Percentiles rank a stretch among this genome's conserved stretches.
These are phyloP conservation scores for Diaporthe ampelina DNA, from an alignment of 2,329 filamentous ascomycete genomes.

Conservation along the genomic window DNA sequence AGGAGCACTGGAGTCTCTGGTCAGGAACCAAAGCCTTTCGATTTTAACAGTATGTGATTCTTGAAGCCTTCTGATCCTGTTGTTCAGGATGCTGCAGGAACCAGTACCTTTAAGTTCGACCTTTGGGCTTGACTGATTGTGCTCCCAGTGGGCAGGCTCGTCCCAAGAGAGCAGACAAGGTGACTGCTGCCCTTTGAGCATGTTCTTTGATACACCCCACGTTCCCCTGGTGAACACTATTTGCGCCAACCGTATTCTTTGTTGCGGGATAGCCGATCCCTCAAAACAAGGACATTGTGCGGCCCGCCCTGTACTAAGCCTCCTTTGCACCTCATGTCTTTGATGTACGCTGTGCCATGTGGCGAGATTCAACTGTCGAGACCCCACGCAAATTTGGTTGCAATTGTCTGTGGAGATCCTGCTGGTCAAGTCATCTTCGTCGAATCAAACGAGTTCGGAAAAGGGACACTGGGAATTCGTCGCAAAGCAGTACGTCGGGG, in stretches of 20 bases:
- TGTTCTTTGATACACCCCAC: constrained; percentile 21
- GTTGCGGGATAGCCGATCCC: background rate
- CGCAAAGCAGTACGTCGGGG: constrained; percentile 14
- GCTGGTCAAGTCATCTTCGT: constrained; percentile 18
- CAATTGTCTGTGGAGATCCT: background rate
- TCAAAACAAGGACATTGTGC: constrained; percentile 21
- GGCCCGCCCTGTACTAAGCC: background rate
- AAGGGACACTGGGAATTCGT: background rate
- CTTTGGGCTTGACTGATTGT: background rate
- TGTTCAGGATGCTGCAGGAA: background rate
- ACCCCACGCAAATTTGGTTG: background rate
- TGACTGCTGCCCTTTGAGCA: constrained; percentile 19
- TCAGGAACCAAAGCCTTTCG: background rate
- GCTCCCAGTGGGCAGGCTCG: background rate
- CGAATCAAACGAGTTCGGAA: constrained; percentile 8
- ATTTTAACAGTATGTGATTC: constrained; percentile 6
- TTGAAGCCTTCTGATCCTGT: constrained; percentile 1
- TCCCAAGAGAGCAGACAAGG: constrained; percentile 1
- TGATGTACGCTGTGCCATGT: background rate
- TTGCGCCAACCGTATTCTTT: constrained; percentile 21
- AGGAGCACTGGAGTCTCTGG: background rate
- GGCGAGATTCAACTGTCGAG: background rate
- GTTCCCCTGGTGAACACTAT: constrained; percentile 1
- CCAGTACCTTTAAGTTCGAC: constrained; percentile 17
- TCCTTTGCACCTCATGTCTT: background rate